Evolutionary conservation across 345 rosid species (phyloP), one percentile per base, ranked within the genome.

Genomic region (Raphanus raphanistrum): DNA sequence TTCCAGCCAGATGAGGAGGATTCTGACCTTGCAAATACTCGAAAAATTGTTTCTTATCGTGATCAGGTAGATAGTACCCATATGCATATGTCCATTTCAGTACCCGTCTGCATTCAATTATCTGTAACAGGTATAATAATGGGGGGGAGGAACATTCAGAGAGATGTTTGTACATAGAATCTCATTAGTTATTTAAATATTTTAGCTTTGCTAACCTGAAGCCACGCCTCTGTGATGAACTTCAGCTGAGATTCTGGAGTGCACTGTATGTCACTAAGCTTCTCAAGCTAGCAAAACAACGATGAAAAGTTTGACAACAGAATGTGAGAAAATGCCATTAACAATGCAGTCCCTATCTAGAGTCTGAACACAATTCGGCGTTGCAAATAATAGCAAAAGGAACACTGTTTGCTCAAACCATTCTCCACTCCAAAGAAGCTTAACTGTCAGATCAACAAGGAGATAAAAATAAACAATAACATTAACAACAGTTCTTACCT

Each of bases 71-170:
- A 73, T 92, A 92, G 80, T 84, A 92, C 36, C 98, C 98, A 83
- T 92, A 92, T 5, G 97, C 90, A 82, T 92, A 92, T 11, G 98
- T 92, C 98, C 98, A 92, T 79, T 92, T 92, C 80, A 92, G 83
- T 59, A 90, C 97, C 63, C 98, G 86, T 64, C 98, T 87, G 70
- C 97, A 92, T 86, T 92, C 98, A 81, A 92, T 88, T 57, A 92
- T 89, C 82, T 80, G 79, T 70, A 63, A 43, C n/a, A 74, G 6
- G 41, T 25, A 63, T 15, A 17, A 33, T 72, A 21, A 21, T 21
- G 21, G 21, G 21, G 21, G 55, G 10, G 4, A 3, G 25, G 17
- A 67, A 50, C 21, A 73, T 8, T 54, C 64, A 10, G 55, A 75
- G 63, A 76, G 27, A 60, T 58, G 41, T 15, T 15, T 21, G 21